Evolutionary conservation across 148 eudicot species (phyloP).

Genomic region (Chenopodium berlandieri): DNA sequence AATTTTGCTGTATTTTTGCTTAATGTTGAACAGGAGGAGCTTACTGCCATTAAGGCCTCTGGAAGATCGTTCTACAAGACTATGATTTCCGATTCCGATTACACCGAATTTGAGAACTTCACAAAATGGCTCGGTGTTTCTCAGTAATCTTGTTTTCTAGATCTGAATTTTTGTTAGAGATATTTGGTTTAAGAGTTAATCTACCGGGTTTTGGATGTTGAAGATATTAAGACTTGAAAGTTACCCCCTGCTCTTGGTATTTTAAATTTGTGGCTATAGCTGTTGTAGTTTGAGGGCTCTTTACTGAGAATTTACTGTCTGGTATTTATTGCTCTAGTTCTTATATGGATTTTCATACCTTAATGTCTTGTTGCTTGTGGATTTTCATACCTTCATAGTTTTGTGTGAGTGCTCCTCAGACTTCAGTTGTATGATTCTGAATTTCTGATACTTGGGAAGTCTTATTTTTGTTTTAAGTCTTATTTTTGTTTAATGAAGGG

Average conservation of each 20-base stretch:
- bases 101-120: conserved; percentile 46
- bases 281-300: neutral
- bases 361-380: neutral
- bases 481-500: no score
- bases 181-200: neutral
- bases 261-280: neutral
- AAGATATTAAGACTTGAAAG: conserved; percentile 2
- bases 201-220: neutral
- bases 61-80: conserved; percentile 43
- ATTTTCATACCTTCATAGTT: no score
- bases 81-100: conserved; percentile 43
- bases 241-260: neutral
- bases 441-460: no score
- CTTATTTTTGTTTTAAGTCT: no score
- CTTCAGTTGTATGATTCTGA: no score
- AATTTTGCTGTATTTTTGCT: neutral
- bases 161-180: conserved; percentile 21
- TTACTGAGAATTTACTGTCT: neutral
- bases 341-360: neutral
- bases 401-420: no score
- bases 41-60: conserved; percentile 30
- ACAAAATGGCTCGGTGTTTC: conserved; percentile 47
- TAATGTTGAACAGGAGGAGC: conserved; percentile 29
- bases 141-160: conserved; percentile 23
- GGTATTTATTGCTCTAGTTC: neutral